Percentiles rank a stretch among this genome's conserved stretches.
Conservation (phyloP, 805 yeast genomes). For the Metschnikowia baotianmanensis region DNA sequence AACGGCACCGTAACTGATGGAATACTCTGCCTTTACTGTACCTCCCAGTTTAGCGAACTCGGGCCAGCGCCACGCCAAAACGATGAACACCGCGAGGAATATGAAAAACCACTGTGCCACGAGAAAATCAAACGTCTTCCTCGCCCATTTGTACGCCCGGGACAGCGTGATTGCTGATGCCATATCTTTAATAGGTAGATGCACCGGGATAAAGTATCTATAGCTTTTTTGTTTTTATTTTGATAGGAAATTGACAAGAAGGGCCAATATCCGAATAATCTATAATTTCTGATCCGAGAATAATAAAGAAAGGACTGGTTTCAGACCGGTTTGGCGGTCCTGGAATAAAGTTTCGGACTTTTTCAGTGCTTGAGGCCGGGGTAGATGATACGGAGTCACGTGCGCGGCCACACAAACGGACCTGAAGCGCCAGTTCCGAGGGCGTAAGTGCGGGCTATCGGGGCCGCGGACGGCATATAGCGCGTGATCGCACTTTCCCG, state of each 20-base stretch:
- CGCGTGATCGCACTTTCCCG: too few relatives aligned
- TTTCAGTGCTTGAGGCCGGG: neutral
- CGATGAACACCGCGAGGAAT: slow-evolving; percentile 66
- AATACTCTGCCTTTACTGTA: slow-evolving; percentile 65
- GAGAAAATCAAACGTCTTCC: slow-evolving; percentile 25
- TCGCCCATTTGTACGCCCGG: slow-evolving; percentile 4
- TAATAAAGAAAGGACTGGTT: too few relatives aligned
- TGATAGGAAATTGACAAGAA: too few relatives aligned
- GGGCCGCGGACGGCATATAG: neutral
- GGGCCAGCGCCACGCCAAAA: slow-evolving; percentile 76
- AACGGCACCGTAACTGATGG: slow-evolving; percentile 83
- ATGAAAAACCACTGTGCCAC: slow-evolving; percentile 73
- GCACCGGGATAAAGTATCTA: neutral
- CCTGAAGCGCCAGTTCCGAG: too few relatives aligned
- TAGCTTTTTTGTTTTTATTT: too few relatives aligned
- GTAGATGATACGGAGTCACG: neutral
- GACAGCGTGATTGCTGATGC: slow-evolving; percentile 1
- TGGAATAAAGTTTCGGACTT: slow-evolving; percentile 1
- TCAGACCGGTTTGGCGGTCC: too few relatives aligned
- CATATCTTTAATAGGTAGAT: neutral
- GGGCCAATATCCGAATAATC: too few relatives aligned
- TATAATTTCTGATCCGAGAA: too few relatives aligned
- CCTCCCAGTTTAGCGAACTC: slow-evolving; percentile 85
- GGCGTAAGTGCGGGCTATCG: neutral
- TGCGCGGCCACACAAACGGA: slow-evolving; percentile 1